Evolutionary conservation across 257 asterid species (phyloP).

Genomic region (Fraxinus pennsylvanica): DNA sequence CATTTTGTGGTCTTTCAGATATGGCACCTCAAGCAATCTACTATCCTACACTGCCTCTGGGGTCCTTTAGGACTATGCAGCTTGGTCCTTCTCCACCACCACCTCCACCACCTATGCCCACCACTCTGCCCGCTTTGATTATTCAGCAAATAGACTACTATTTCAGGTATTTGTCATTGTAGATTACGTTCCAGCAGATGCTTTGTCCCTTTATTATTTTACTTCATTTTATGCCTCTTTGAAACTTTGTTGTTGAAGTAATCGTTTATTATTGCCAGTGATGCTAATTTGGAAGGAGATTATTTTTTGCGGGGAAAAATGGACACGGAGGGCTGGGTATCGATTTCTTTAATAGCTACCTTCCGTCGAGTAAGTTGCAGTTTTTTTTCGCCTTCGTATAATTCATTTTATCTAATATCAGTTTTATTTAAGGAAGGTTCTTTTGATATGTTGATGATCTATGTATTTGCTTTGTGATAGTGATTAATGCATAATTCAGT

Average conservation of each 20-base stretch:
- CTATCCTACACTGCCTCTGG: conserved; percentile 32
- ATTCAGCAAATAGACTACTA: conserved; percentile 45
- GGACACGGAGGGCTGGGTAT: conserved; percentile 54
- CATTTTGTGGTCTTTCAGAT: neutral
- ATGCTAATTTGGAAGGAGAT: conserved; percentile 40
- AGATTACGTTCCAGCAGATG: neutral
- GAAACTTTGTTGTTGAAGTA: neutral
- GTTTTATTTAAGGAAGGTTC: neutral
- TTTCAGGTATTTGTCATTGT: conserved; percentile 36
- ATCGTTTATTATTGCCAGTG: conserved; percentile 29
- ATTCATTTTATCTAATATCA: neutral
- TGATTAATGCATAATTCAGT: neutral
- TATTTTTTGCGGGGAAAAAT: conserved; percentile 35
- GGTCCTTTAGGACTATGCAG: conserved; percentile 29
- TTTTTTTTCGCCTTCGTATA: neutral
- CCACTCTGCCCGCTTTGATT: conserved; percentile 30
- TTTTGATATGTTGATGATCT: neutral
- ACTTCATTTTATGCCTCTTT: neutral
- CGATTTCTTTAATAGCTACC: conserved; percentile 36
- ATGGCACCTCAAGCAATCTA: conserved; percentile 30
- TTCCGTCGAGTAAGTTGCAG: conserved; percentile 45
- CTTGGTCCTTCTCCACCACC: conserved; percentile 32
- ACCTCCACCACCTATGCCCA: conserved; percentile 22
- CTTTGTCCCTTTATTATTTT: neutral
- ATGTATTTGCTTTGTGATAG: neutral